Evolutionary conservation across 75 land plant species (phyloP).

Genomic region (Sequoiadendron giganteum): DNA sequence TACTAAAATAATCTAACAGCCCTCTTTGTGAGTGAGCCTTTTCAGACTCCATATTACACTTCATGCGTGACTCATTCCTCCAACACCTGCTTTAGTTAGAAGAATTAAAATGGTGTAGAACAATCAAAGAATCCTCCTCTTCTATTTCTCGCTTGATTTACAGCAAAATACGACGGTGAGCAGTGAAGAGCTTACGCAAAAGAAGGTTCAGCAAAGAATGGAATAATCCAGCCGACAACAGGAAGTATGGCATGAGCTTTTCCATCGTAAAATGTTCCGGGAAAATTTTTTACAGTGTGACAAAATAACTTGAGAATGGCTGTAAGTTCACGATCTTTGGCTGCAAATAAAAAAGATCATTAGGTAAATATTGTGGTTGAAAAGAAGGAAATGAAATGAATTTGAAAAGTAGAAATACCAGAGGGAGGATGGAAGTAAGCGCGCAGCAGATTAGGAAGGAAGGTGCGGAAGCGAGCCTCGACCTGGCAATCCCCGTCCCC

Average conservation of each 20-base stretch:
- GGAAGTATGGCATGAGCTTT: conserved; percentile 77
- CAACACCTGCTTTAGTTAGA: not conserved
- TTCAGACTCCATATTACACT: no score
- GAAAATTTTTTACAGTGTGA: conserved; percentile 74
- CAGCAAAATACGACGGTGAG: not conserved
- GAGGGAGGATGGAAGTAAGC: conserved; percentile 82
- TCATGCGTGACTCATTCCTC: no score
- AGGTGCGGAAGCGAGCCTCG: conserved; percentile 79
- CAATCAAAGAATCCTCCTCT: not conserved
- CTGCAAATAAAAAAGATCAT: conserved; percentile 27
- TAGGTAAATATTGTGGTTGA: not conserved
- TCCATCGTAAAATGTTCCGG: conserved; percentile 87
- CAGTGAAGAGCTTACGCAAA: conserved; percentile 41
- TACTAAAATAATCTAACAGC: no score
- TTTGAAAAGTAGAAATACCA: conserved; percentile 32
- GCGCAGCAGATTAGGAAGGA: conserved; percentile 91
- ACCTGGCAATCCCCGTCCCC: conserved; percentile 58
- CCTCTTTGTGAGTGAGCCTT: no score
- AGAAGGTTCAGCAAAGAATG: conserved; percentile 88
- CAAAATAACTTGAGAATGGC: conserved; percentile 89
- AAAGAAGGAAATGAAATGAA: not conserved
- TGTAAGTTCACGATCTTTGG: conserved; percentile 81
- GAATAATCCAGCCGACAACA: conserved; percentile 74
- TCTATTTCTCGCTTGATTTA: not conserved
- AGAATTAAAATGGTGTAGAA: not conserved